A percentile compares a stretch with the other conserved stretches of the same genome.
Evolutionary conservation across 1,284 basidiomycete genomes (phyloP).

Genomic region (Irpex sp.): DNA sequence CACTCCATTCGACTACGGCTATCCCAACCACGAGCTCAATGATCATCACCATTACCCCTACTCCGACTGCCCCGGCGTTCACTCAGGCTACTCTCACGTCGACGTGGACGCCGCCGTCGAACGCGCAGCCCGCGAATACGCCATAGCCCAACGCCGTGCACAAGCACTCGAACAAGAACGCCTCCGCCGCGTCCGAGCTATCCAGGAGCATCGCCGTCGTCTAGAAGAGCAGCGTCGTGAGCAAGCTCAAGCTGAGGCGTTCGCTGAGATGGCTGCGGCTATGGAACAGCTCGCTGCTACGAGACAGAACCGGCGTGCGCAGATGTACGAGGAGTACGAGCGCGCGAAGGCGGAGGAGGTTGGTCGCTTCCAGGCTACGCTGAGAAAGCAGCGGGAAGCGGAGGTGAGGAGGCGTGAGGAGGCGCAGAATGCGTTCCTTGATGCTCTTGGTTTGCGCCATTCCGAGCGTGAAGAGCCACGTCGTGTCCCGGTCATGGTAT

Average conservation of each 20-base stretch:
- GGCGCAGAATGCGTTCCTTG: neutral
- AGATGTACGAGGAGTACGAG: neutral
- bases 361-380: neutral
- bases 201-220: conserved; percentile 6
- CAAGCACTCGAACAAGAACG: conserved; percentile 12
- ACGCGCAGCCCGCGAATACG: conserved; percentile 16
- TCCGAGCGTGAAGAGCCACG: neutral
- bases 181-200: neutral
- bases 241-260: conserved; percentile 2
- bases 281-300: neutral
- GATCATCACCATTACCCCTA: neutral
- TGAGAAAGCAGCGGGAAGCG: neutral
- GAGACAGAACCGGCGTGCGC: neutral
- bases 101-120: conserved; percentile 12
- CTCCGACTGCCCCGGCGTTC: neutral
- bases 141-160: conserved; percentile 14
- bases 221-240: conserved; percentile 14
- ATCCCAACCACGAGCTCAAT: neutral
- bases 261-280: neutral
- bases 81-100: neutral
- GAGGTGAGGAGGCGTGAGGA: conserved; percentile 6
- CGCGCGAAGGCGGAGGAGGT: neutral
- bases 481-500: neutral
- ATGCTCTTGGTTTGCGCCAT: neutral
- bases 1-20: conserved; percentile 8